Evolutionary conservation across 805 yeast genomes (phyloP), one percentile per base, ranked within the genome.

Genomic region (Zygotorulaspora sp.): DNA sequence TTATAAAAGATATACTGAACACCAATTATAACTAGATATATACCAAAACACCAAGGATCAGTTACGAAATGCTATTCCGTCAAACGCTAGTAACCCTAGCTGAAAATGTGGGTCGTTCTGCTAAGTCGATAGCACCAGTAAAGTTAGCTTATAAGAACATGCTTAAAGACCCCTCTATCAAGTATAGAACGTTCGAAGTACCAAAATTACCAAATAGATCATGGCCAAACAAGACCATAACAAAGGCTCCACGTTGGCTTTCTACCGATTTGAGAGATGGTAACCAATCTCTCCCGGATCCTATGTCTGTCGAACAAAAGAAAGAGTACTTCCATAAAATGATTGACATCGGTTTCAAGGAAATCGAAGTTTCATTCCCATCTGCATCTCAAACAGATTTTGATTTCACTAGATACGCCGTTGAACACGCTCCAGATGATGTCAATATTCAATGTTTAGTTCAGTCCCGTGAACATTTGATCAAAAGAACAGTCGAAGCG

Each of bases 321-420:
- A 80, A 80, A 55, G 80, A 76, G 53, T 81, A 81, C 58, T 82
- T 81, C 69, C 79, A 79, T 52, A 82, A 82, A 61, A 67, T 82
- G 49, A 51, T 81, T 6, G 85, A 81, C 41, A 67, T 82, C 40
- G 90, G 90, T 2, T 81, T 82, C 66, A 82, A 82, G 57, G 90
- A 82, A 65, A 82, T 82, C 52, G 90, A 82, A 62, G 90, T 82
- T 32, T 69, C 86, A 2, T 82, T 82, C 65, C 90, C 90, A 7
- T 78, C 86, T 19, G 89, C 89, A 3, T 81, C 88, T 3, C 89
- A 82, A 57, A 80, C 86, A 5, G 90, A 82, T 64, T 82, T 82
- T 54, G 90, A 82, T 62, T 82, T 82, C 68, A 82, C 90, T 15
- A 68, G 88, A 43, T 82, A 76, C 51, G 89, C 88, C 5, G 87